These are phyloP conservation scores for Brassica juncea DNA, from an alignment of 345 rosid genomes.

Conservation along the genomic window DNA sequence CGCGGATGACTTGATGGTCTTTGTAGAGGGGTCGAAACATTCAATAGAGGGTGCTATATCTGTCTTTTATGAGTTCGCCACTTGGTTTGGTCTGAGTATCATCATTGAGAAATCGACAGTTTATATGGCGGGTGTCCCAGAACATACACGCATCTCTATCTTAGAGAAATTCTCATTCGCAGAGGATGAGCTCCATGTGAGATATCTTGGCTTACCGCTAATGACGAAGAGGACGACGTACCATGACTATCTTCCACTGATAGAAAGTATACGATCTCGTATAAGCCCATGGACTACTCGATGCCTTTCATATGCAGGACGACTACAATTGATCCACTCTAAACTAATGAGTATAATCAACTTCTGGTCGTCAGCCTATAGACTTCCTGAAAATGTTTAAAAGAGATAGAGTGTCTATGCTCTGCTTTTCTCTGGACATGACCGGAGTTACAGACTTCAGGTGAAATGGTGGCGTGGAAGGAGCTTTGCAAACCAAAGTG, in stretches of 20 bases:
- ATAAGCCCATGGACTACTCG: too few relatives aligned
- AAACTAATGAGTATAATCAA: background rate
- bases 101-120: too few relatives aligned
- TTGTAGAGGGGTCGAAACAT: background rate
- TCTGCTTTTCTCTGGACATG: too few relatives aligned
- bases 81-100: background rate
- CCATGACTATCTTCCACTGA: too few relatives aligned
- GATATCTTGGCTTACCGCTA: background rate
- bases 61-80: background rate
- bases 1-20: too few relatives aligned
- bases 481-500: background rate
- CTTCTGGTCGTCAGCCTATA: background rate
- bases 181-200: background rate
- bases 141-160: background rate
- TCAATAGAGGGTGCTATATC: background rate
- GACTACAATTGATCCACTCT: background rate
- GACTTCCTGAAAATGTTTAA: background rate
- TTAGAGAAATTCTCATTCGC: background rate
- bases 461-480: background rate
- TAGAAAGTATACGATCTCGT: too few relatives aligned
- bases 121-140: background rate
- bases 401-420: too few relatives aligned
- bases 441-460: background rate
- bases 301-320: background rate
- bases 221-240: background rate